Evolutionary conservation across 1,284 basidiomycete species (phyloP), one percentile per base, ranked within the genome.

Genomic region (Entoloma clypeatum): DNA sequence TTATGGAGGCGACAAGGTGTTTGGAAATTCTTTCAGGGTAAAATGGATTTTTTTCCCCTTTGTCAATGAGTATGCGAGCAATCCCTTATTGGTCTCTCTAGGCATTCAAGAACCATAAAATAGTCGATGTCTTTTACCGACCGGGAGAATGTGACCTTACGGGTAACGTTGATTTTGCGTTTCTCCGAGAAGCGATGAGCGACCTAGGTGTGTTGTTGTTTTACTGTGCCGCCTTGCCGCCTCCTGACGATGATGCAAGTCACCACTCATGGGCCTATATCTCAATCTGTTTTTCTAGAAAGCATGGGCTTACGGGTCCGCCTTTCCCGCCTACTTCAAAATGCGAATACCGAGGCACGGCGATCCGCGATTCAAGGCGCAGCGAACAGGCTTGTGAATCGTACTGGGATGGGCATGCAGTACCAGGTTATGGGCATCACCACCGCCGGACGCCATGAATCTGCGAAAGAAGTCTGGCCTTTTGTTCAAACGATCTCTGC

Each of bases 81-180:
- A 16, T 29, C 17, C 23, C 10, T 9, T 37, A 13, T 16, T 50
- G 8, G 29, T 41, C 30, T 34, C 37, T 41, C 6, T 29, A 95
- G 87, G 95, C 87, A 0, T 98, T 99, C 74, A 83, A 84, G 53
- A 71, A 81, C 19, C 96, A 99, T 61, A 73, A 85, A 48, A 79
- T 93, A 14, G 88, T 92, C 0, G 87, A 94, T 57, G 74, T 91
- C 0, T 94, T 99, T 56, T 72, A 85, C 41, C 66, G 75, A 7
- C 94, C 95, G 0, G 95, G 96, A 8, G 74, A 86, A 33, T 87
- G 88, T 32, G 96, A 99, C 62, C 65, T 99, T 36, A 99, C 96
- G 0, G 85, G 87, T 22, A 97, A 99, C 57, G 95, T 99, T 38
- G 93, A 99, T 64, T 99, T 99, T 64, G 76, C 81, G 0, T 90